phyloP scores from a whole-genome alignment of 306 rosid species.

The Vigna hirtella region DNA sequence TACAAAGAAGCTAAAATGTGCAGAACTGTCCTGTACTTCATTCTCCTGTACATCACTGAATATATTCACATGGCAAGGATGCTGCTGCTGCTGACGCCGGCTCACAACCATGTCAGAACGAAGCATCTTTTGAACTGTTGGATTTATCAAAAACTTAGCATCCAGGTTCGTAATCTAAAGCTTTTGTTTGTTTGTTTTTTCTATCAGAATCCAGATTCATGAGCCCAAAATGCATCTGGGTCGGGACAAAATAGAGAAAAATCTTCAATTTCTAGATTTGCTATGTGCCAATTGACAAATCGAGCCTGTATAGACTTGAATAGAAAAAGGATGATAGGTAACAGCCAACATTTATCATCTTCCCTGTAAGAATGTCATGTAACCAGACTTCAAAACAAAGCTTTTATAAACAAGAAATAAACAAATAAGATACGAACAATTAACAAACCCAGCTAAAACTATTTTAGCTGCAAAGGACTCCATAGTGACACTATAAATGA shows the following conservation, averaged over 20 bases:
- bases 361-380: slow-evolving; percentile 65
- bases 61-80: slow-evolving; percentile 60
- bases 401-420: not conserved
- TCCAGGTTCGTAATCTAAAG: slow-evolving; percentile 39
- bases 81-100: not conserved
- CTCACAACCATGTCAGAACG: slow-evolving; percentile 36
- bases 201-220: slow-evolving; percentile 66
- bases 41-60: slow-evolving; percentile 57
- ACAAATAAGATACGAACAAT: slow-evolving; percentile 21
- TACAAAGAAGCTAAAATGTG: slow-evolving; percentile 51
- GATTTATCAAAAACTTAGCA: slow-evolving; percentile 32
- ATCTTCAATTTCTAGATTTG: slow-evolving; percentile 86
- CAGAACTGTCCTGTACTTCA: slow-evolving; percentile 53
- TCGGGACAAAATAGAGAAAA: slow-evolving; percentile 85
- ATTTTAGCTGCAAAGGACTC: not conserved
- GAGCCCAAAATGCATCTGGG: slow-evolving; percentile 96
- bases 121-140: slow-evolving; percentile 37
- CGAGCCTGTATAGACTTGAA: slow-evolving; percentile 84
- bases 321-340: slow-evolving; percentile 81
- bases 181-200: slow-evolving; percentile 21
- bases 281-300: slow-evolving; percentile 91
- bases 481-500: not conserved
- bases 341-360: slow-evolving; percentile 91
- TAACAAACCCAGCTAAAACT: slow-evolving; percentile 7
- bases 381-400: slow-evolving; percentile 27